Conservation (phyloP, 768 basidiomycete genomes). For the Tricholoma matsutake region DNA sequence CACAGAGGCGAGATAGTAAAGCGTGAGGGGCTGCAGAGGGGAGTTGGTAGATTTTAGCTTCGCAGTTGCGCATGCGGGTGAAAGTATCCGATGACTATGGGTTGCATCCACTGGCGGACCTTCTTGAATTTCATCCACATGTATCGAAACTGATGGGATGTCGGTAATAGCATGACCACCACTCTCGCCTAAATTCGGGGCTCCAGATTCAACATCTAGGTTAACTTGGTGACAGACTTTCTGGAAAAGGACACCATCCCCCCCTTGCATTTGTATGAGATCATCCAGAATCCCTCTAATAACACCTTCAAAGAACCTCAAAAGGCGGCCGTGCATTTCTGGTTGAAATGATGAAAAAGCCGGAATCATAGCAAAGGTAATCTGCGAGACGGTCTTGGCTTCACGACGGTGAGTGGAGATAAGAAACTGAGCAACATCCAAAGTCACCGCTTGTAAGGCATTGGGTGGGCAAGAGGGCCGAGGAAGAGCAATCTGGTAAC, state of each 20-base stretch:
- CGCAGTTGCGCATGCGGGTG: slow-evolving; percentile 19
- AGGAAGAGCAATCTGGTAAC: slow-evolving; percentile 56
- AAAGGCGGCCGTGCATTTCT: slow-evolving; percentile 60
- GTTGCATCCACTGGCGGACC: slow-evolving; percentile 12
- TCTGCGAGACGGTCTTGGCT: slow-evolving; percentile 49
- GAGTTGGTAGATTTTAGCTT: slow-evolving; percentile 51
- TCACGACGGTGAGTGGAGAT: slow-evolving; percentile 51
- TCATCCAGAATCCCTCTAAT: slow-evolving; percentile 52
- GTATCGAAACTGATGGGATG: slow-evolving; percentile 46
- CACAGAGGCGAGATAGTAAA: slow-evolving; percentile 62
- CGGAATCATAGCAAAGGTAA: slow-evolving; percentile 70
- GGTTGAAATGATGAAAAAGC: slow-evolving; percentile 66
- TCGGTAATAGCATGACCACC: slow-evolving; percentile 28
- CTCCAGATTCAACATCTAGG: background rate
- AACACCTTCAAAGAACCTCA: slow-evolving; percentile 65
- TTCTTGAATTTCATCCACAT: slow-evolving; percentile 50
- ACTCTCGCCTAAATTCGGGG: slow-evolving; percentile 11
- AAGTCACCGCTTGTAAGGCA: slow-evolving; percentile 64
- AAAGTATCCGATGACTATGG: slow-evolving; percentile 24
- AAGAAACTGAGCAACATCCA: slow-evolving; percentile 73
- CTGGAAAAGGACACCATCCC: slow-evolving; percentile 8
- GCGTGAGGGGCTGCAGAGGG: slow-evolving; percentile 48
- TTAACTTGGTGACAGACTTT: background rate
- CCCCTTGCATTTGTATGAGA: slow-evolving; percentile 36
- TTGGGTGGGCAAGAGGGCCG: slow-evolving; percentile 70